phyloP scores from a whole-genome alignment of 352 stramenopile species.

The Globisporangium barbulae region DNA sequence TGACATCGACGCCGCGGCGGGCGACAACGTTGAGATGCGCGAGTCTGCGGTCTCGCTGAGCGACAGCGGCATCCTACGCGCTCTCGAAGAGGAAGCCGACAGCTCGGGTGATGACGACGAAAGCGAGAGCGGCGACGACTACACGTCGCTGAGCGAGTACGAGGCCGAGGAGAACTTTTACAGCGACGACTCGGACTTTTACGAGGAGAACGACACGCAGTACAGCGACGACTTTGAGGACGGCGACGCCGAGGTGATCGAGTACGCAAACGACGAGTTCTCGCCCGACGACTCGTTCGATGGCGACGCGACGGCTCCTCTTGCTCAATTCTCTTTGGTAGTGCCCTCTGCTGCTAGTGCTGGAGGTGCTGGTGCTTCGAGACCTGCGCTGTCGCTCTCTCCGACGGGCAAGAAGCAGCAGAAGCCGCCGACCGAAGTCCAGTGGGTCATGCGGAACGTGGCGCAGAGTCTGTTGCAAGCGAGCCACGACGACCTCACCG shows the following conservation, averaged over 20 bases:
- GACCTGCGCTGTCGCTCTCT: constrained; percentile 11
- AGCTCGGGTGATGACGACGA: constrained; percentile 42
- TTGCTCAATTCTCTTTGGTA: not conserved
- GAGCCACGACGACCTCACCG: constrained; percentile 44
- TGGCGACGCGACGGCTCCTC: not conserved
- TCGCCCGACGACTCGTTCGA: constrained; percentile 26
- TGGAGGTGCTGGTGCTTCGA: not conserved
- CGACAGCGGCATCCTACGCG: constrained; percentile 6
- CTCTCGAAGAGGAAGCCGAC: constrained; percentile 40
- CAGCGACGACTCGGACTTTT: constrained; percentile 76
- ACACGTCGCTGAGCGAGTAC: constrained; percentile 71
- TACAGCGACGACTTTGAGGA: constrained; percentile 87
- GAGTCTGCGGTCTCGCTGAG: constrained; percentile 41
- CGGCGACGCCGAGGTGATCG: constrained; percentile 69
- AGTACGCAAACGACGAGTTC: constrained; percentile 74
- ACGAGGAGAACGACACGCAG: constrained; percentile 59
- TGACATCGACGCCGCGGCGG: not conserved
- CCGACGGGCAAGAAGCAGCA: constrained; percentile 20
- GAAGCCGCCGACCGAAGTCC: constrained; percentile 45
- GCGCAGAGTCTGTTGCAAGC: constrained; percentile 57
- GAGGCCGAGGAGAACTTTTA: constrained; percentile 85
- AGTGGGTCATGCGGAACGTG: constrained; percentile 75
- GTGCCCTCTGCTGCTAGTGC: not conserved
- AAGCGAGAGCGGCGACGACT: constrained; percentile 30
- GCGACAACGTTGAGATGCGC: constrained; percentile 35